These are phyloP conservation scores for Globisporangium abappressorium DNA, from an alignment of 352 stramenopile species.

Conservation along the genomic window DNA sequence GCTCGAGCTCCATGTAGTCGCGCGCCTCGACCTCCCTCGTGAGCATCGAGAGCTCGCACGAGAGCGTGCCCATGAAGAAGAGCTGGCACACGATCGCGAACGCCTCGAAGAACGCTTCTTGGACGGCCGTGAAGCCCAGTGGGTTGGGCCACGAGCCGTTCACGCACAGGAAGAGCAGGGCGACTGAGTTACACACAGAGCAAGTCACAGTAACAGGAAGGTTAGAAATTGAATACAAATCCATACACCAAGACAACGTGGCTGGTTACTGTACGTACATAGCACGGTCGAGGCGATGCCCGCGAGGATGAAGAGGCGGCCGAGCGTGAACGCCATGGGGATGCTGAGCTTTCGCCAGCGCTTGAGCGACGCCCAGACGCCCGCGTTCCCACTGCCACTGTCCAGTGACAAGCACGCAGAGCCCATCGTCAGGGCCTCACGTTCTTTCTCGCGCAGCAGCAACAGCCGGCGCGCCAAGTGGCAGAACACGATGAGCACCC, in stretches of 20 bases:
- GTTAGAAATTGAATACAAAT: background rate
- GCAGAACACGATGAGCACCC: slow-evolving; percentile 58
- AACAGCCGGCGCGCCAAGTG: slow-evolving; percentile 41
- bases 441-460: slow-evolving; percentile 37
- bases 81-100: slow-evolving; percentile 84
- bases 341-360: slow-evolving; percentile 55
- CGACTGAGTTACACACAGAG: slow-evolving; percentile 35
- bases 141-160: slow-evolving; percentile 80
- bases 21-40: slow-evolving; percentile 53
- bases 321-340: slow-evolving; percentile 47
- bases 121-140: slow-evolving; percentile 70
- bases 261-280: slow-evolving; percentile 39
- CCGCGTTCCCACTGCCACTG: background rate
- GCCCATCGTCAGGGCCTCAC: background rate
- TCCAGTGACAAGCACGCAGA: background rate
- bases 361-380: slow-evolving; percentile 35
- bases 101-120: slow-evolving; percentile 83
- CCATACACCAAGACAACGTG: background rate
- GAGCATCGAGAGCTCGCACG: slow-evolving; percentile 65
- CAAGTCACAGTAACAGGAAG: background rate
- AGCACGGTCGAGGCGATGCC: slow-evolving; percentile 59
- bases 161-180: slow-evolving; percentile 73
- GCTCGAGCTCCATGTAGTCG: slow-evolving; percentile 62
- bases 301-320: slow-evolving; percentile 37
- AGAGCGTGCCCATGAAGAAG: slow-evolving; percentile 86